Base-by-base conservation (phyloP, 768 basidiomycete species). In the Zangia roseola region DNA sequence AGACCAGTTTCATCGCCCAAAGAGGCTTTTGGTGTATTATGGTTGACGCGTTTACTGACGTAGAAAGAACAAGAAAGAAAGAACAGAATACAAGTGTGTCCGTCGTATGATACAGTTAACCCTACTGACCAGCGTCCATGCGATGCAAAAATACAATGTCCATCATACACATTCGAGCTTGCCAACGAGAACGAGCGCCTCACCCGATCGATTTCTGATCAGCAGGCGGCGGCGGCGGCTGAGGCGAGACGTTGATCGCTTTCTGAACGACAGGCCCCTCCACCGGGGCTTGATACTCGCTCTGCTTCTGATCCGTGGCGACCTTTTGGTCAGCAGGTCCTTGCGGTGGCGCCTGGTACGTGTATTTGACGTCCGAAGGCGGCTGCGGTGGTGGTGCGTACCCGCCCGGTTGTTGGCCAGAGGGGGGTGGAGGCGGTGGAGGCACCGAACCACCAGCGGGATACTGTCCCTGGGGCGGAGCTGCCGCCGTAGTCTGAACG, bases 221-320 rank as follows among this genome's bases (percentile, higher is more conserved):
- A 17, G 45, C 38, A 20, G 45, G 5, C 14, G 31, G 30, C 26
- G 26, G 28, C 28, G 2, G 10, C 31, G 3, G 31, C n/a, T 41
- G n/a, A 7, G 43, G 30, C 23, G 14, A 14, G 17, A 44, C 43
- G 10, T 23, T 3, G 17, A 35, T 23, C 23, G 43, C 24, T 35
- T 44, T 56, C 37, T 57, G 55, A 24, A 52, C 54, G 8, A 7
- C 6, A 14, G 46, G 40, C 28, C 19, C 35, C 21, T 40, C 45
- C 6, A 34, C 30, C 23, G 30, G 17, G 2, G 46, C 40, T 44
- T 51, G 38, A 24, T 43, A 37, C 25, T 16, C 38, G 6, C 26
- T 13, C 0, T 28, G n/a, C 30, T 30, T 9, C 13, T 30, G 30
- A 30, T 30, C 30, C 30, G 12, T 13, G 7, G 14, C 1, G 31